These are phyloP conservation scores for Torulaspora maleeae DNA, from an alignment of 805 yeast genomes.

Conservation along the genomic window DNA sequence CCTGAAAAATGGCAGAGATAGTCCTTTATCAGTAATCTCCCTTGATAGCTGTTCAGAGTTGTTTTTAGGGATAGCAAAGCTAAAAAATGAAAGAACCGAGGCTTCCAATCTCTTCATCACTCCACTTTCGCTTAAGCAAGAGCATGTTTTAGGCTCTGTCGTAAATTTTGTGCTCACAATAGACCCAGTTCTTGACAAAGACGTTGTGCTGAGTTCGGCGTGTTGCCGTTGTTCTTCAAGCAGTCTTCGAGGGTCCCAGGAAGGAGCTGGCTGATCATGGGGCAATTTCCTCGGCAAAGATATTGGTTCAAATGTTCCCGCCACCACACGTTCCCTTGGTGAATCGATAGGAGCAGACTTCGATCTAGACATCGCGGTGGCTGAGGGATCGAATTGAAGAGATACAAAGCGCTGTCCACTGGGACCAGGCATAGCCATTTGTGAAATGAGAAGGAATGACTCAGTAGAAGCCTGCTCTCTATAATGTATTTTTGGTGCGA, in stretches of 20 bases:
- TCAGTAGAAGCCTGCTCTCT: slow-evolving; percentile 4
- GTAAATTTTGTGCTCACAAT: background rate
- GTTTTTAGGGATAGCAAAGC: background rate
- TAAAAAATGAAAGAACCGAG: slow-evolving; percentile 9
- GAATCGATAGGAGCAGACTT: background rate
- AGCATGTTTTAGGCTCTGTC: background rate
- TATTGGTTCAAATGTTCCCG: background rate
- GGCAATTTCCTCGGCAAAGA: background rate
- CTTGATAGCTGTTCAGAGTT: background rate
- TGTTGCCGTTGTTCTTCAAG: background rate
- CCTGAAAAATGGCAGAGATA: background rate
- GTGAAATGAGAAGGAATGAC: background rate
- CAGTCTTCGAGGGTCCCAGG: too few species aligned
- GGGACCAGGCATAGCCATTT: background rate
- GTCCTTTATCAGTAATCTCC: background rate
- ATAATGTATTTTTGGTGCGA: background rate
- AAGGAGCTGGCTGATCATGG: background rate
- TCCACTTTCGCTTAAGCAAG: slow-evolving; percentile 5
- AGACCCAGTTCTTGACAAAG: background rate
- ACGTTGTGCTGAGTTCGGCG: background rate
- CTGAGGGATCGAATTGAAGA: background rate
- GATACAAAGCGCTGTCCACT: background rate
- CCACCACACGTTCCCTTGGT: background rate
- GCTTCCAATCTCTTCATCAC: slow-evolving; percentile 11
- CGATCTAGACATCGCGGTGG: background rate